Evolutionary conservation across 805 yeast species (phyloP).

Genomic region (Yarrowia deformans): DNA sequence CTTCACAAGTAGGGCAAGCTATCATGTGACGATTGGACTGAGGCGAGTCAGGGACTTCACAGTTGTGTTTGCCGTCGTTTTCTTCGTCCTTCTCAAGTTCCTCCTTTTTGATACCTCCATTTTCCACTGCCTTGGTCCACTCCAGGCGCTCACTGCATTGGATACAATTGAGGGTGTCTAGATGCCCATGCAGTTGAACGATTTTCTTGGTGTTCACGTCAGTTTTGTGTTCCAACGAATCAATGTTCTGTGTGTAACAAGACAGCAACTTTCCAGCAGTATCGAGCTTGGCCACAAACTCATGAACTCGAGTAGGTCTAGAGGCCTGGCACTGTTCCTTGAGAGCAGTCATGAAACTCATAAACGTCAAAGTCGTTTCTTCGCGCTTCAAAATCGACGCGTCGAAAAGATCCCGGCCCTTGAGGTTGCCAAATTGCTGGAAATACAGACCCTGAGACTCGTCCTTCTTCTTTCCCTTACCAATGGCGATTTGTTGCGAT

Average conservation of each 20-base stretch:
- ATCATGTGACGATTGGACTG: conserved; percentile 3
- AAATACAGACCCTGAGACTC: conserved; percentile 25
- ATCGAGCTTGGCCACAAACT: conserved; percentile 67
- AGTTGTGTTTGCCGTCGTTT: conserved; percentile 47
- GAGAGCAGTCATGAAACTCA: conserved; percentile 85
- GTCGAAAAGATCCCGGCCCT: conserved; percentile 92
- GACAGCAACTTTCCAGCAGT: conserved; percentile 72
- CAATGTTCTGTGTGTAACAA: conserved; percentile 95
- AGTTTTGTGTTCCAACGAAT: conserved; percentile 75
- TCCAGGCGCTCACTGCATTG: conserved; percentile 59
- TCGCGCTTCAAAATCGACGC: conserved; percentile 77
- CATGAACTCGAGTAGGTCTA: conserved; percentile 83
- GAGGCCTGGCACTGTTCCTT: conserved; percentile 71
- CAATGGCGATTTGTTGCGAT: conserved; percentile 17
- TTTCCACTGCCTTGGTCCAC: conserved; percentile 58
- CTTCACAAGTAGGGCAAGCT: conserved; percentile 74
- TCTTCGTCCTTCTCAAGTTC: conserved; percentile 61
- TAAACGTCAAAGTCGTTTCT: conserved; percentile 72
- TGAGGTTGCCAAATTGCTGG: conserved; percentile 49
- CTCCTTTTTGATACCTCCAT: conserved; percentile 47
- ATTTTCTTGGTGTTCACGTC: conserved; percentile 77
- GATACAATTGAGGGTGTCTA: conserved; percentile 78
- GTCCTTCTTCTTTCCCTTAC: conserved; percentile 15
- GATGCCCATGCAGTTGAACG: conserved; percentile 89
- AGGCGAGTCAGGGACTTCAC: background rate